Conservation (phyloP, 768 basidiomycete species). For the Xanthoconium purpureum region DNA sequence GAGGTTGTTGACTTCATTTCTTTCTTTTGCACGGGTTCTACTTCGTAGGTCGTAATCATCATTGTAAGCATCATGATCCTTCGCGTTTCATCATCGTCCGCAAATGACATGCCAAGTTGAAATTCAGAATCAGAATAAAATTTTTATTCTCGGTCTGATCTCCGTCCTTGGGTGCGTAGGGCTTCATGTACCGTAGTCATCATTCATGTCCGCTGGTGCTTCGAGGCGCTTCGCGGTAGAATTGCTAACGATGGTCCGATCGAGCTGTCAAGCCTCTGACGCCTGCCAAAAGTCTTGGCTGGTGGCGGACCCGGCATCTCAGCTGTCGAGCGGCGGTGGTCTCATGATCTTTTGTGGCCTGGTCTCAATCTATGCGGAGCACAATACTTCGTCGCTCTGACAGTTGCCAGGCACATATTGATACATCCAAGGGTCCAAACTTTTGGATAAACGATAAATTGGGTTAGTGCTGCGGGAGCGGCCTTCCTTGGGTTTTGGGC, state of each 20-base stretch:
- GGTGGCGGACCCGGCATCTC: constrained; percentile 5
- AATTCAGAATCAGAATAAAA: not conserved
- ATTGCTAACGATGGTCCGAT: constrained; percentile 1
- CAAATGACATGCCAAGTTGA: not conserved
- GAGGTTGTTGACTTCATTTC: constrained; percentile 4
- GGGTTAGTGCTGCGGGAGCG: not conserved
- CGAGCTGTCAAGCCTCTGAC: not conserved
- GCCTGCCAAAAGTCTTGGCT: not conserved
- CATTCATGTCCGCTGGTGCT: constrained; percentile 9
- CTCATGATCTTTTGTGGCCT: not conserved
- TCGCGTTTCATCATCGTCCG: not conserved
- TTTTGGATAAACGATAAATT: not conserved
- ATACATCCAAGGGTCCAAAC: not conserved
- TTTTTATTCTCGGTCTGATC: constrained; percentile 5
- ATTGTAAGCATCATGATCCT: too few species aligned
- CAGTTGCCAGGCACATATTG: constrained; percentile 19
- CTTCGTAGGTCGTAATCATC: not conserved
- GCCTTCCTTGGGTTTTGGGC: not conserved
- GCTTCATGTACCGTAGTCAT: not conserved
- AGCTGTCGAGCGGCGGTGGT: constrained; percentile 1
- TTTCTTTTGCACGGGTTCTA: not conserved
- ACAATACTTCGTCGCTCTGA: not conserved
- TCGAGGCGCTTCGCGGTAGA: constrained; percentile 22
- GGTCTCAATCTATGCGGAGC: not conserved
- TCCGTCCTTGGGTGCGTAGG: constrained; percentile 1